Conservation (phyloP, 2,329 filamentous ascomycete genomes). For the Teratosphaeria epicoccoides region DNA sequence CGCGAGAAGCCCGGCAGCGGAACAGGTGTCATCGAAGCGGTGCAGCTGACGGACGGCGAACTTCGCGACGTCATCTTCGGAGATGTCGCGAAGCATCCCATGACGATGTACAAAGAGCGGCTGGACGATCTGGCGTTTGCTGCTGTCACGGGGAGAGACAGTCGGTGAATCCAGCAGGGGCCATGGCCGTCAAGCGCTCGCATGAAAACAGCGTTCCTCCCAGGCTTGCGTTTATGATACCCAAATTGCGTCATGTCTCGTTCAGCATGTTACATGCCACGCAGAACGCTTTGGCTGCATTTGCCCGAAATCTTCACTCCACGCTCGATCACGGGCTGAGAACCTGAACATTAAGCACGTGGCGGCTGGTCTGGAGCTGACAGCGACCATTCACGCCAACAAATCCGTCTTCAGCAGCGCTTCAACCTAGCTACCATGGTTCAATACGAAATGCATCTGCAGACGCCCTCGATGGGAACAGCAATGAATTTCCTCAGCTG, state of each 20-base stretch:
- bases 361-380: not conserved
- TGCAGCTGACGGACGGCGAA: constrained; percentile 56
- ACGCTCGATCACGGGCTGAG: not conserved
- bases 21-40: constrained; percentile 52
- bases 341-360: not conserved
- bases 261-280: not conserved
- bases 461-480: not conserved
- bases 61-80: constrained; percentile 66
- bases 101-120: constrained; percentile 64
- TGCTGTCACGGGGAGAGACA: constrained; percentile 46
- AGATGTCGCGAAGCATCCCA: constrained; percentile 68
- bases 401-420: not conserved
- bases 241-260: not conserved
- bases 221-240: not conserved
- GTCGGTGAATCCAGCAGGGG: not conserved
- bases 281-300: not conserved
- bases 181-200: not conserved
- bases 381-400: not conserved
- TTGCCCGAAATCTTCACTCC: not conserved
- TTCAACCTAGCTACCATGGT: not conserved
- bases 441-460: not conserved
- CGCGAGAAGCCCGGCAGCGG: constrained; percentile 34
- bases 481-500: not conserved
- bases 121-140: constrained; percentile 61
- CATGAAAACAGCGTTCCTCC: not conserved